Evolutionary conservation across 2,329 filamentous ascomycete genomes (phyloP).

Genomic region (Talaromyces sp.): DNA sequence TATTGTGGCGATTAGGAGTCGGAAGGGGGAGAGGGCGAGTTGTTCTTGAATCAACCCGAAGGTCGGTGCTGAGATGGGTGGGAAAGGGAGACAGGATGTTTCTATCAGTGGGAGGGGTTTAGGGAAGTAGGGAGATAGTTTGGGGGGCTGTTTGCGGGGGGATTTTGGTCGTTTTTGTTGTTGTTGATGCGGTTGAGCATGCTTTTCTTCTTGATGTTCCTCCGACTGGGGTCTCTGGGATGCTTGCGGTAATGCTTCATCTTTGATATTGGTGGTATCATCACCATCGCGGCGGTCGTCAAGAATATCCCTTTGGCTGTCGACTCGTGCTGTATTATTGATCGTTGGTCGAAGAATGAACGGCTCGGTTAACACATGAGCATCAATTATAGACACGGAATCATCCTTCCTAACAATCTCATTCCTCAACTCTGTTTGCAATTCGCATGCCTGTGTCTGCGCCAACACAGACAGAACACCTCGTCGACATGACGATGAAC

Average conservation of each 20-base stretch:
- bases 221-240: background rate
- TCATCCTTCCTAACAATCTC: too few relatives aligned
- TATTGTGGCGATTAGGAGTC: slow-evolving; percentile 73
- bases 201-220: background rate
- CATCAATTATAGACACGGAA: background rate
- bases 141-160: slow-evolving; percentile 21
- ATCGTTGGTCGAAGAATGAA: background rate
- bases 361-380: background rate
- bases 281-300: background rate
- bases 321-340: too few relatives aligned
- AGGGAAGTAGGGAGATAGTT: slow-evolving; percentile 41
- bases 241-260: background rate
- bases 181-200: too few relatives aligned
- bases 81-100: slow-evolving; percentile 55
- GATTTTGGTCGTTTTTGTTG: background rate
- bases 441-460: background rate
- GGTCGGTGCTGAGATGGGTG: slow-evolving; percentile 54
- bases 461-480: background rate
- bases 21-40: slow-evolving; percentile 69
- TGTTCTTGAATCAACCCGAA: slow-evolving; percentile 86
- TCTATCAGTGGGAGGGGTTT: slow-evolving; percentile 23
- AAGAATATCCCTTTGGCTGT: background rate
- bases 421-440: background rate
- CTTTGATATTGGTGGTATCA: background rate
- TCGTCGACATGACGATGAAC: background rate